Evolutionary conservation across 768 basidiomycete genomes (phyloP), one percentile per base, ranked within the genome.

Genomic region (Tulasnella calospora): DNA sequence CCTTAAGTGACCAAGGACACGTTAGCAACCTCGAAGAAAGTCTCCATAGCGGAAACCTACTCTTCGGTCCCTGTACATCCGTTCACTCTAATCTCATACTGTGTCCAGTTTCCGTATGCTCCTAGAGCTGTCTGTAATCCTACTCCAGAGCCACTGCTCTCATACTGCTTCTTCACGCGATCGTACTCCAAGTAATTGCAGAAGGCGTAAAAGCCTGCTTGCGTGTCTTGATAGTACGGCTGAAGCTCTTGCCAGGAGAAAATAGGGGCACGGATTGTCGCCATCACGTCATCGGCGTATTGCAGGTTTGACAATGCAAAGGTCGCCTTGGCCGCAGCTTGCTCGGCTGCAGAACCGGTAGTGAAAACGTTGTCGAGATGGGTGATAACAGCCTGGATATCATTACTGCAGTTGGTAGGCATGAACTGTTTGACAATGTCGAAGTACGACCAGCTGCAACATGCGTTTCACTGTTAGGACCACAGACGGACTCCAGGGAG

Each of bases 251-350:
- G 77, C 77, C 77, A 78, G 5, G 67, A 71, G 71, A 36, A 71
- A 21, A 78, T 35, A 27, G 77, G 77, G 13, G 41, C 71, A 3
- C 77, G 77, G 6, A 78, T 72, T 8, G 77, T 69, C 23, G 55
- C 75, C 75, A 76, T 76, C 55, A 78, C 77, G 41, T 78, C 77
- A 27, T 78, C 77, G 30, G 46, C 67, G 77, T 78, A 73, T 36
- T 40, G 36, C 36, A 72, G 35, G 55, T 71, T 78, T 15, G 70
- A 44, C n/a, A 78, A 15, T 10, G 44, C 77, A 47, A 78, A 78
- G 13, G 46, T 40, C 5, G 67, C 40, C 69, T 78, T 78, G 35
- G 46, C 41, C 13, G 67, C 44, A 35, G 41, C 41, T 72, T 73
- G 33, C 0, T 78, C 71, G 27, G 69, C 35, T 10, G 7, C 23